phyloP scores from a whole-genome alignment of 192 early-diverging fungal species.

The Backusella luteola region DNA sequence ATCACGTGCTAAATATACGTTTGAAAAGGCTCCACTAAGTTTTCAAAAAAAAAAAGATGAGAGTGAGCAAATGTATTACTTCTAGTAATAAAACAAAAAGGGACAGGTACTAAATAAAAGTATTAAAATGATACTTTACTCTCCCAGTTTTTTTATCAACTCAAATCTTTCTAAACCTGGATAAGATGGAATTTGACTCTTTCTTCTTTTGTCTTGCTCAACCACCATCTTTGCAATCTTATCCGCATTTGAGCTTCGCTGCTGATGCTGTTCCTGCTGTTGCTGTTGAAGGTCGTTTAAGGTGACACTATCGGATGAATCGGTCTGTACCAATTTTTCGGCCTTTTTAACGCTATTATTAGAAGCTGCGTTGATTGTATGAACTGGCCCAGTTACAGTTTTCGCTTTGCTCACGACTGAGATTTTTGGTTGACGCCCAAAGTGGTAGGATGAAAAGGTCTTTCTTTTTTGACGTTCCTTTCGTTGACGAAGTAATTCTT shows the following conservation, averaged over 20 bases:
- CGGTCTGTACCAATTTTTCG: neutral
- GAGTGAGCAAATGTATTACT: too few species aligned
- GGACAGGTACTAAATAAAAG: too few species aligned
- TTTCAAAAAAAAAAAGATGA: neutral
- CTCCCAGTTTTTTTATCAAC: slow-evolving; percentile 65
- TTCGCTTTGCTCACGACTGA: neutral
- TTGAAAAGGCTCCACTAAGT: slow-evolving; percentile 81
- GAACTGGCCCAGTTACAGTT: neutral
- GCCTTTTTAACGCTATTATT: slow-evolving; percentile 1
- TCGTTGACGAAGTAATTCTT: slow-evolving; percentile 13
- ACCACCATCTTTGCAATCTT: neutral
- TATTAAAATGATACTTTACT: slow-evolving; percentile 45
- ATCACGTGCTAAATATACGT: slow-evolving; percentile 75
- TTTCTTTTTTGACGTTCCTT: slow-evolving; percentile 9
- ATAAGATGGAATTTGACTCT: slow-evolving; percentile 28
- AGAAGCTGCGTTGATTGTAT: neutral
- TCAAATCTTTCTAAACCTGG: slow-evolving; percentile 59
- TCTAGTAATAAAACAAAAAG: too few species aligned
- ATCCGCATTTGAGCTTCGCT: slow-evolving; percentile 3
- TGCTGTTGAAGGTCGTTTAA: neutral
- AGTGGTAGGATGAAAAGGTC: neutral
- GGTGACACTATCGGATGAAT: slow-evolving; percentile 1
- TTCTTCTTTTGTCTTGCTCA: slow-evolving; percentile 17
- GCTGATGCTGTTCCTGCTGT: neutral
- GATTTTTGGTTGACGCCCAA: neutral